These are phyloP conservation scores for Saraca asoca DNA, from an alignment of 331 rosid species.

Conservation along the genomic window DNA sequence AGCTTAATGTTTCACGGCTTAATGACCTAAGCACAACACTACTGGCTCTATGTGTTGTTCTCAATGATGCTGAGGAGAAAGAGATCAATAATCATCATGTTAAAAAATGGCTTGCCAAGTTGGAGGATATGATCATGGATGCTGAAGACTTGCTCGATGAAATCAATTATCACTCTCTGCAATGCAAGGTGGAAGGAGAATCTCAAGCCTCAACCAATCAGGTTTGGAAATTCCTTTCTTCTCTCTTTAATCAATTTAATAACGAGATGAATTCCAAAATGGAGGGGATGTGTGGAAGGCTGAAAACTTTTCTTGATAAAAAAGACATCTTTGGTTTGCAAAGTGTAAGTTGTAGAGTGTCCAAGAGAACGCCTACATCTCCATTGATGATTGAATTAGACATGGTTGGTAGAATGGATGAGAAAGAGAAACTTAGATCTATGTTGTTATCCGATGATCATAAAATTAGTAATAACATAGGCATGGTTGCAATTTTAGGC, in stretches of 20 bases:
- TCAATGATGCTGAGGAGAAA: constrained; percentile 37
- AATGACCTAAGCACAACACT: constrained; percentile 25
- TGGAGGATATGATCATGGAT: constrained; percentile 29
- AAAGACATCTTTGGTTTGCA: constrained; percentile 27
- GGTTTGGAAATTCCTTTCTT: not conserved
- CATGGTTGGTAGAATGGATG: constrained; percentile 36
- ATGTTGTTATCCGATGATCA: constrained; percentile 24
- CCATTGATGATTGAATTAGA: constrained; percentile 33
- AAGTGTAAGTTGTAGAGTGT: constrained; percentile 11
- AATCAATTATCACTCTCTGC: constrained; percentile 38
- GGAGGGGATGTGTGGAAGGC: constrained; percentile 8
- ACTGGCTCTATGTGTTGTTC: constrained; percentile 24
- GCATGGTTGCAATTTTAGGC: constrained; percentile 37
- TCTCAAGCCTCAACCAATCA: not conserved
- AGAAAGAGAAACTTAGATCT: constrained; percentile 15
- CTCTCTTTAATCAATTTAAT: not conserved
- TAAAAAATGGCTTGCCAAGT: constrained; percentile 28
- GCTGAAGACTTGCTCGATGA: constrained; percentile 38
- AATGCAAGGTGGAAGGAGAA: constrained; percentile 16
- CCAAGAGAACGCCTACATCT: constrained; percentile 26
- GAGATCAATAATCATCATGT: too few species aligned
- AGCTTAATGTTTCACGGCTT: constrained; percentile 16
- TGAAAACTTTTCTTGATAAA: constrained; percentile 11
- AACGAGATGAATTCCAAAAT: not conserved
- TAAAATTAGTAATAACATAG: constrained; percentile 12